Base-by-base conservation (phyloP, 148 eudicot genomes). In the Rheum nobile region DNA sequence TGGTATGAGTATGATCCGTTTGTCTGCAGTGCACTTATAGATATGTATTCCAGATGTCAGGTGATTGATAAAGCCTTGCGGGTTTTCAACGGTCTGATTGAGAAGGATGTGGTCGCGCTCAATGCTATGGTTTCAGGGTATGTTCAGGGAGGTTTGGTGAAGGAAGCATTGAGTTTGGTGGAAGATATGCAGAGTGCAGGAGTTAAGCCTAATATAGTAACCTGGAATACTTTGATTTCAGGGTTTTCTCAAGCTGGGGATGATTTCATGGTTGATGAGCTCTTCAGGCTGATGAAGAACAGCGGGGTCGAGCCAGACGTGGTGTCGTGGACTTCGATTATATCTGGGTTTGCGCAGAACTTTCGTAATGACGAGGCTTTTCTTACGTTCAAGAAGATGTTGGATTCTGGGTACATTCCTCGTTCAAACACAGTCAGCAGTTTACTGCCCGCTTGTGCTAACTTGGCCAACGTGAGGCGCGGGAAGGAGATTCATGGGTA, bases 401-500 rank as follows among this genome's bases (percentile, higher is more conserved):
- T 91, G 78, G 83, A 73, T 72, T 71, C 71, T 72, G 80, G 90
- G 44, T 72, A 82, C 67, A 47, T 9, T 43, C 96, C 98, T 1
- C 87, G 77, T 69, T 65, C 93, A 4, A 84, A 87, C 34, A 90
- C 98, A 1, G 80, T 93, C 11, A 90, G 98, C 48, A 79, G 83
- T 75, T 86, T 93, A 7, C 73, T 93, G 38, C 90, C 98, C 38
- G 90, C 95, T 43, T 88, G 91, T 84, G 91, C 98, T 46, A 85
- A 71, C 76, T 65, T 80, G 43, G 84, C 85, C 8, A 87, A 89
- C 75, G 74, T 84, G 77, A 82, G 72, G 77, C 83, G 67, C 70
- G 98, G 97, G 7, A 85, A 83, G 81, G 97, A 93, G 83, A 82
- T 93, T 76, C 97, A 93, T 78, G 86, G 89, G 46, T 88, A 82